Conservation (phyloP, 371 early-diverging fungal species). For the Apophysomyces elegans region DNA sequence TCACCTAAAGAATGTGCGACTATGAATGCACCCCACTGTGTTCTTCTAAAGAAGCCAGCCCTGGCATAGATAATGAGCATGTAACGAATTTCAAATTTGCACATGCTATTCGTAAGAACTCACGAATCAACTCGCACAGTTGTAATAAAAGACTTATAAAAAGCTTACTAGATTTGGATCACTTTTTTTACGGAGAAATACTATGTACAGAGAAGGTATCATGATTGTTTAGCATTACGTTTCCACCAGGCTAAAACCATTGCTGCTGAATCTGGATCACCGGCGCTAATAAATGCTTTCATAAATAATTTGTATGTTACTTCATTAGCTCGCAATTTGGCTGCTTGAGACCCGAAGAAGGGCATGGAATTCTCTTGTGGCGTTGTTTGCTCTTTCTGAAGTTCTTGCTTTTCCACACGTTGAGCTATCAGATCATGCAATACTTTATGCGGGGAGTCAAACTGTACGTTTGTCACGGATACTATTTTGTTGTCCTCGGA, state of each 20-base stretch:
- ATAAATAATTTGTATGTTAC: constrained; percentile 43
- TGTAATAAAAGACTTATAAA: no score
- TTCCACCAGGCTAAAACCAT: neutral
- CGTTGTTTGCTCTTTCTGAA: neutral
- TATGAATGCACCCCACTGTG: no score
- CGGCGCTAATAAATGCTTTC: constrained; percentile 37
- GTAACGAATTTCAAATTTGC: no score
- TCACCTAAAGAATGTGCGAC: no score
- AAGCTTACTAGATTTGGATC: no score
- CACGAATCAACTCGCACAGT: no score
- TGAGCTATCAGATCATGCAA: neutral
- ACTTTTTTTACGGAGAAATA: no score
- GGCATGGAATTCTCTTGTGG: constrained; percentile 7
- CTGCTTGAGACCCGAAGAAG: constrained; percentile 24
- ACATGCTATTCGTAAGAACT: no score
- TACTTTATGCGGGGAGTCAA: neutral
- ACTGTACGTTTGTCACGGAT: neutral
- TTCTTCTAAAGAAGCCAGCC: no score
- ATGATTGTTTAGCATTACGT: neutral
- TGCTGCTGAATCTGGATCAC: constrained; percentile 34
- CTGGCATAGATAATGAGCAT: no score
- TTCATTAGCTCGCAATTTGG: constrained; percentile 24
- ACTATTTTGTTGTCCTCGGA: constrained; percentile 2
- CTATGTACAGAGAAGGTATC: constrained; percentile 8
- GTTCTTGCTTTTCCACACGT: neutral